Percentiles rank a stretch among this genome's conserved stretches.
Evolutionary conservation across 2,329 filamentous ascomycete genomes (phyloP).

Genomic region (Scytalidium lignicola): DNA sequence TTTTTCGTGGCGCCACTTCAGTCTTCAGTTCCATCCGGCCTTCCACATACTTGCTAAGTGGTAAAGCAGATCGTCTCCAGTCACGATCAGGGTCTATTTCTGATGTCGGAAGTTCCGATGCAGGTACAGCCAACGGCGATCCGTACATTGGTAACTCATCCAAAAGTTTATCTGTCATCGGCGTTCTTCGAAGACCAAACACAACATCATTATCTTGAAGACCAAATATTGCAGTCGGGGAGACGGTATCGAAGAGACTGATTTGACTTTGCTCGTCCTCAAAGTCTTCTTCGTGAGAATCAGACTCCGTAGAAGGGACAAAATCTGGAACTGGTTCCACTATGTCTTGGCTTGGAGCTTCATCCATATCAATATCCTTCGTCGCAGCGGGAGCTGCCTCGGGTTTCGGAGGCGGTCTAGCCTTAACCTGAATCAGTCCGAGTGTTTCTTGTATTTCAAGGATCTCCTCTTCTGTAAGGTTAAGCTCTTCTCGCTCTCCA

Average conservation of each 20-base stretch:
- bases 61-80: constrained; percentile 73
- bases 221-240: constrained; percentile 77
- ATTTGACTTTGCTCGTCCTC: constrained; percentile 25
- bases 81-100: constrained; percentile 62
- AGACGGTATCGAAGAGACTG: constrained; percentile 37
- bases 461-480: neutral
- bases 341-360: constrained; percentile 18
- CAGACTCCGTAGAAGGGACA: constrained; percentile 57
- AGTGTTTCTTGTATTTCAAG: neutral
- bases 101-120: constrained; percentile 50
- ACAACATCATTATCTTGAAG: constrained; percentile 77
- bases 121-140: constrained; percentile 53
- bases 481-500: constrained; percentile 48
- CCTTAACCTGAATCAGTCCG: constrained; percentile 59
- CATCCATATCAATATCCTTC: constrained; percentile 30
- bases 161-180: constrained; percentile 70
- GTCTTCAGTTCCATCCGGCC: constrained; percentile 69
- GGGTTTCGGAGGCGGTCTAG: constrained; percentile 35
- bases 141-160: constrained; percentile 78
- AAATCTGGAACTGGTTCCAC: constrained; percentile 64
- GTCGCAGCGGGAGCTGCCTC: constrained; percentile 17
- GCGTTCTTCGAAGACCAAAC: constrained; percentile 70
- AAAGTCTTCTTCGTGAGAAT: constrained; percentile 44
- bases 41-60: constrained; percentile 81
- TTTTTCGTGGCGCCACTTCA: constrained; percentile 64